A percentile compares a stretch with the other conserved stretches of the same genome.
phyloP scores from a whole-genome alignment of 164 flowering plant genomes.

The Berberis thunbergii region DNA sequence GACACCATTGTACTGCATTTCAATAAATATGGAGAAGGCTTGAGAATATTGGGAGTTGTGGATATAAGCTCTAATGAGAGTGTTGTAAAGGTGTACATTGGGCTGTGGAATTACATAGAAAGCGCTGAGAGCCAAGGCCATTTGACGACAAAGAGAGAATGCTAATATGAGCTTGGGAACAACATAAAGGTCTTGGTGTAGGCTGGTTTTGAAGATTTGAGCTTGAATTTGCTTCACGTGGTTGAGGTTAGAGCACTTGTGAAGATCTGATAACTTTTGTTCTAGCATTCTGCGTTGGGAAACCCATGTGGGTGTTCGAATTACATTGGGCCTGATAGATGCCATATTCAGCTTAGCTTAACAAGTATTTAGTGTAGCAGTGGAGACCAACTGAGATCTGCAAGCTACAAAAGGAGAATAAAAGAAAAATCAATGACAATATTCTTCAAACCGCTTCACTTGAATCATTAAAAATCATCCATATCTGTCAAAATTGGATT shows the following conservation, averaged over 20 bases:
- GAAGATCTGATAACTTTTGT: slow-evolving; percentile 50
- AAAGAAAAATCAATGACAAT: no score
- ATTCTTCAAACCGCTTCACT: no score
- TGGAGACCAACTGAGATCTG: no score
- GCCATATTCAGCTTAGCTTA: no score
- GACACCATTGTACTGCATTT: slow-evolving; percentile 42
- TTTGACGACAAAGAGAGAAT: slow-evolving; percentile 50
- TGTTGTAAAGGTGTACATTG: slow-evolving; percentile 47
- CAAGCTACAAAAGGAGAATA: no score
- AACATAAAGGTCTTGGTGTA: slow-evolving; percentile 47
- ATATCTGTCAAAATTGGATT: no score
- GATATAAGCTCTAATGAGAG: slow-evolving; percentile 53
- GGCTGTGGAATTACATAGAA: slow-evolving; percentile 45
- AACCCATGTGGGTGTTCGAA: slow-evolving; percentile 56
- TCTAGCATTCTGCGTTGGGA: slow-evolving; percentile 56
- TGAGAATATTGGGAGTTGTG: slow-evolving; percentile 29
- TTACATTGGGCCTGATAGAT: slow-evolving; percentile 15
- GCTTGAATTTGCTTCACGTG: slow-evolving; percentile 61
- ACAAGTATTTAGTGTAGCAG: no score
- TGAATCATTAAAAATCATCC: no score
- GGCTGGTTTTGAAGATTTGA: slow-evolving; percentile 47
- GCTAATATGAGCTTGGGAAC: slow-evolving; percentile 65
- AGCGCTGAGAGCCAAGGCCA: slow-evolving; percentile 32
- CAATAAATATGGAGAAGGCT: slow-evolving; percentile 44
- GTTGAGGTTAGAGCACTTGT: slow-evolving; percentile 44